Conservation (phyloP, 2,329 filamentous ascomycete species). For the Claviceps cyperi region DNA sequence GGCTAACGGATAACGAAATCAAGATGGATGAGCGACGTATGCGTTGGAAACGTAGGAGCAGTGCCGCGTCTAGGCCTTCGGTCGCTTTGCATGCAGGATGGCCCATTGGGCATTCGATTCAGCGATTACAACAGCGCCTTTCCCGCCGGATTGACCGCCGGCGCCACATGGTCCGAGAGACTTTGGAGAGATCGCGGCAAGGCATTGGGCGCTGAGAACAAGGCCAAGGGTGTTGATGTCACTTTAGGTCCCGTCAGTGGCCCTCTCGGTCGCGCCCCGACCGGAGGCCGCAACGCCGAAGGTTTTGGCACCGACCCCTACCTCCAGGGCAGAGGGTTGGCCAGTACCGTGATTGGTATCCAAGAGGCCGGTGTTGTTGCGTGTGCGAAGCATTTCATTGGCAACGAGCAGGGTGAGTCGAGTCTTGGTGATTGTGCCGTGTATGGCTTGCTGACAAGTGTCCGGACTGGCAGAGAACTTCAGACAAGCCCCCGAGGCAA, state of each 20-base stretch:
- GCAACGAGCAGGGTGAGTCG: conserved; percentile 48
- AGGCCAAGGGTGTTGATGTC: conserved; percentile 63
- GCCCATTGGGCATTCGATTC: conserved; percentile 64
- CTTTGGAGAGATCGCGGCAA: conserved; percentile 43
- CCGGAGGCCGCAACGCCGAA: conserved; percentile 48
- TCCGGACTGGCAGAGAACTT: conserved; percentile 44
- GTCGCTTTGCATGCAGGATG: conserved; percentile 74
- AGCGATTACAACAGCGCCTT: conserved; percentile 73
- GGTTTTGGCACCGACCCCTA: conserved; percentile 59
- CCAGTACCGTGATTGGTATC: conserved; percentile 62
- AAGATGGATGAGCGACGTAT: conserved; percentile 44
- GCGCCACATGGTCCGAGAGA: conserved; percentile 65
- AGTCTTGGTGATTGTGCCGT: background rate
- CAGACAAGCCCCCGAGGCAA: conserved; percentile 45
- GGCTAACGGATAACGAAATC: background rate
- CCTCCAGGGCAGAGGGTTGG: conserved; percentile 56
- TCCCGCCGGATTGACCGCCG: conserved; percentile 61
- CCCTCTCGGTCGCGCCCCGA: conserved; percentile 31
- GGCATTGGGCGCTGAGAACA: conserved; percentile 46
- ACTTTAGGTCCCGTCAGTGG: conserved; percentile 40
- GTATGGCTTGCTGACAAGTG: background rate
- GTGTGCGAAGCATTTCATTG: conserved; percentile 64
- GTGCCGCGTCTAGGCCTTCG: conserved; percentile 56
- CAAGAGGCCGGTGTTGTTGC: conserved; percentile 73
- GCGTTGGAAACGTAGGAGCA: conserved; percentile 62